Evolutionary conservation across 106 monocot species (phyloP), one percentile per base, ranked within the genome.

Genomic region (Dioscorea alata): DNA sequence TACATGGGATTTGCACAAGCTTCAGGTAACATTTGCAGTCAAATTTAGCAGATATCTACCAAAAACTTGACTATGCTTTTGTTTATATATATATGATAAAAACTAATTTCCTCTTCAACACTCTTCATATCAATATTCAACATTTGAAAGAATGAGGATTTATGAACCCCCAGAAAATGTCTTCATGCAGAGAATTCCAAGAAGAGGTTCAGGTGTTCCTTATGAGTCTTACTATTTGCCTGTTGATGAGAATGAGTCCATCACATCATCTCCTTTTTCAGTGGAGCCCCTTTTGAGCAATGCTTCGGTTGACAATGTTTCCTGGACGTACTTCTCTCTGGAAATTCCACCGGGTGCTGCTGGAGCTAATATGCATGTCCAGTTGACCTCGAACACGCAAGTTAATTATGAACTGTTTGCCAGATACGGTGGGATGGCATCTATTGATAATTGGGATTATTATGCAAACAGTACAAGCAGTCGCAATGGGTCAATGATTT

Each of bases 261-360:
- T 49, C 10, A 71, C 60, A 33, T 34, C 50, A 8, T n/a, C 32
- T 52, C 50, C 64, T 51, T 82, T 94, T 71, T 48, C 69, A 50
- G 15, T 90, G 57, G 75, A 83, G 64, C 42, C 79, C 33, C 71
- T 87, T 70, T 79, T 97, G 49, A 89, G 79, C 79, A 85, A 89
- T 33, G 76, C 72, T 54, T 85, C 82, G 33, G 32, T 63, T 57
- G 59, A 77, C 60, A 61, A 79, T 77, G 51, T 61, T 80, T 64
- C 81, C 13, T 97, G 92, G 92, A 92, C 89, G 65, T 89, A 83
- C 73, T 89, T 97, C 68, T 64, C 89, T 63, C 20, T 97, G 6
- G 75, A 84, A 64, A 57, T 97, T 75, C 86, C 97, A 60, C 72
- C 68, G 61, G 92, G 92, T 81, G 82, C 89, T 61, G 80, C 85